Conservation (phyloP, 2,329 filamentous ascomycete genomes). For the Epichloe bromicola region DNA sequence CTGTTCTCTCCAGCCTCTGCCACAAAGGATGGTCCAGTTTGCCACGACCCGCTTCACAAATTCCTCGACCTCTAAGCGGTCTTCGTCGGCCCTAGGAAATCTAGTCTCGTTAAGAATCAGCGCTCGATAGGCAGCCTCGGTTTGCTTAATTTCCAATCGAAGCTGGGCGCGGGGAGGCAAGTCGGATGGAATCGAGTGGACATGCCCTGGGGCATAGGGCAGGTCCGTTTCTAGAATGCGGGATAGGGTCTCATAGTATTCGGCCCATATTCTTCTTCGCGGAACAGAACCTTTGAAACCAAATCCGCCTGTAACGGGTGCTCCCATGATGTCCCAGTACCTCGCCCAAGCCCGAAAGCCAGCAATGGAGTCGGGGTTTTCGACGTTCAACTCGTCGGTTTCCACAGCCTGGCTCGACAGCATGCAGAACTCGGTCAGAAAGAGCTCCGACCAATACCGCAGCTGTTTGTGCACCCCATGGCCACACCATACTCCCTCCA, state of each 20-base stretch:
- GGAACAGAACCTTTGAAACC: constrained; percentile 47
- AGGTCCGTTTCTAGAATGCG: constrained; percentile 56
- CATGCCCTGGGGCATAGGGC: constrained; percentile 40
- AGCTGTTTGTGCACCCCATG: constrained; percentile 49
- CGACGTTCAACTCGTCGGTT: constrained; percentile 34
- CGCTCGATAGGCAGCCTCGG: constrained; percentile 68
- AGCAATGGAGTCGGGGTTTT: constrained; percentile 39
- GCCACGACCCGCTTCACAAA: constrained; percentile 69
- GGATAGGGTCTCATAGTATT: constrained; percentile 73
- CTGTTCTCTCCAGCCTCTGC: constrained; percentile 64
- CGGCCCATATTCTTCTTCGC: constrained; percentile 63
- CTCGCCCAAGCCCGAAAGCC: constrained; percentile 55
- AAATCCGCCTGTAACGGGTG: constrained; percentile 37
- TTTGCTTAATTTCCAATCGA: constrained; percentile 62
- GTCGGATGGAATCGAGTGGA: constrained; percentile 28
- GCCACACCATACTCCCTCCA: constrained; percentile 40
- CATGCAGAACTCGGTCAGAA: constrained; percentile 63
- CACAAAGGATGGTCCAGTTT: constrained; percentile 78
- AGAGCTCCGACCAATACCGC: constrained; percentile 65
- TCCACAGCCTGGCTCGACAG: constrained; percentile 48
- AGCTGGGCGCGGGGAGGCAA: constrained; percentile 49
- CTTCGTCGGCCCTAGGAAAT: constrained; percentile 75
- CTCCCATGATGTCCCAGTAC: constrained; percentile 47
- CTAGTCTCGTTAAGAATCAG: constrained; percentile 64
- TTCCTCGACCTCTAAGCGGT: constrained; percentile 64